A percentile compares a stretch with the other conserved stretches of the same genome.
Conservation (phyloP, 768 basidiomycete species). For the Suillus cothurnatus region DNA sequence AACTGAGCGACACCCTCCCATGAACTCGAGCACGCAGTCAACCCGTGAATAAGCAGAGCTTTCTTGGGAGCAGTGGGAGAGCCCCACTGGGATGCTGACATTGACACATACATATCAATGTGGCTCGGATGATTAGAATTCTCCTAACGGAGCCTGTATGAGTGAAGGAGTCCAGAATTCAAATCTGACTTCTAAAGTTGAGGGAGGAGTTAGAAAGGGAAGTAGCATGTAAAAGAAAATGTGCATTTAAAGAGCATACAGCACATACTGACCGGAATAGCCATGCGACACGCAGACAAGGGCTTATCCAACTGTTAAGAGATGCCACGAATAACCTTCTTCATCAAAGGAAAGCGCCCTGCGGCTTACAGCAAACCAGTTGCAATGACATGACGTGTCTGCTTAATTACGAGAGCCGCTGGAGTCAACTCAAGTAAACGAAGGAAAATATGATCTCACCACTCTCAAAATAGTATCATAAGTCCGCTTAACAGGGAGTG, state of each 20-base stretch:
- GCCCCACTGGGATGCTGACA: conserved; percentile 20
- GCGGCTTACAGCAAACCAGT: neutral
- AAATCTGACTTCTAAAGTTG: neutral
- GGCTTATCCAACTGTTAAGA: neutral
- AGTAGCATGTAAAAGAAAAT: neutral
- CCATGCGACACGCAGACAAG: neutral
- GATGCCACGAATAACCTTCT: neutral
- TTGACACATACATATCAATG: neutral
- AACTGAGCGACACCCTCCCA: conserved; percentile 20
- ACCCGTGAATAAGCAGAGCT: conserved; percentile 20
- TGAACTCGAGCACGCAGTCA: conserved; percentile 18
- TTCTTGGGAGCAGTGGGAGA: conserved; percentile 16
- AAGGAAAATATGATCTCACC: neutral
- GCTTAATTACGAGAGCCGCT: neutral
- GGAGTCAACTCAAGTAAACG: neutral
- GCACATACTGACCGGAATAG: neutral
- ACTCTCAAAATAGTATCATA: neutral
- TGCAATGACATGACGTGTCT: neutral
- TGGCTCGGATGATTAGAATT: neutral
- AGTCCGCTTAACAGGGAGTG: neutral
- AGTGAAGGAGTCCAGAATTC: neutral
- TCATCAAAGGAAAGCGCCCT: neutral
- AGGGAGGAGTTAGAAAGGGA: neutral
- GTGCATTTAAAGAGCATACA: neutral
- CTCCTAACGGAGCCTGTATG: too few species aligned